Evolutionary conservation across 805 yeast species (phyloP).

Genomic region (Nakazawaea wyomingensis): DNA sequence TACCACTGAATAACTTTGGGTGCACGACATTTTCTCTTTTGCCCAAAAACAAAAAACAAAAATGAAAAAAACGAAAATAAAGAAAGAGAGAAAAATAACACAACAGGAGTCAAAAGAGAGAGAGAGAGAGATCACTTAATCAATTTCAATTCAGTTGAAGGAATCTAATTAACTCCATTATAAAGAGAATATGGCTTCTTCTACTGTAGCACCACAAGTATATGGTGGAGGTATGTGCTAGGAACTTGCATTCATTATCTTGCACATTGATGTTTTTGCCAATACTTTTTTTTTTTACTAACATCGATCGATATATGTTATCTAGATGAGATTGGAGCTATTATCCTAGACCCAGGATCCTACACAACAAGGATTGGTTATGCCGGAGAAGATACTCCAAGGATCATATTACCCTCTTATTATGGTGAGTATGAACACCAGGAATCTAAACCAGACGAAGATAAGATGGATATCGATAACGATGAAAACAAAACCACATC

Average conservation of each 20-base stretch:
- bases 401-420: constrained; percentile 65
- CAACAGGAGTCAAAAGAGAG: too few relatives aligned
- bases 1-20: too few relatives aligned
- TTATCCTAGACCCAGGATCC: constrained; percentile 90
- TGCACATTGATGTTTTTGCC: neutral
- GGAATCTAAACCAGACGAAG: constrained; percentile 10
- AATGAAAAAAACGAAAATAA: too few relatives aligned
- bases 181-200: constrained; percentile 12
- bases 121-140: too few relatives aligned
- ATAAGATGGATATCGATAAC: constrained; percentile 19
- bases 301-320: too few relatives aligned
- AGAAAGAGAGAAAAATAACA: too few relatives aligned
- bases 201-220: constrained; percentile 40
- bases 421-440: constrained; percentile 35
- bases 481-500: neutral
- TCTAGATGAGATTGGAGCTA: constrained; percentile 79
- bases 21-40: too few relatives aligned
- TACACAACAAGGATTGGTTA: constrained; percentile 78
- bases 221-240: constrained; percentile 42
- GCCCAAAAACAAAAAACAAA: too few relatives aligned
- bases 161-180: too few relatives aligned
- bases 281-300: too few relatives aligned
- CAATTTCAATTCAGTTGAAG: too few relatives aligned
- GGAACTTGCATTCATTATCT: neutral
- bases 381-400: constrained; percentile 90